Base-by-base conservation (phyloP, 352 stramenopile species). In the Phytophthora capsici region DNA sequence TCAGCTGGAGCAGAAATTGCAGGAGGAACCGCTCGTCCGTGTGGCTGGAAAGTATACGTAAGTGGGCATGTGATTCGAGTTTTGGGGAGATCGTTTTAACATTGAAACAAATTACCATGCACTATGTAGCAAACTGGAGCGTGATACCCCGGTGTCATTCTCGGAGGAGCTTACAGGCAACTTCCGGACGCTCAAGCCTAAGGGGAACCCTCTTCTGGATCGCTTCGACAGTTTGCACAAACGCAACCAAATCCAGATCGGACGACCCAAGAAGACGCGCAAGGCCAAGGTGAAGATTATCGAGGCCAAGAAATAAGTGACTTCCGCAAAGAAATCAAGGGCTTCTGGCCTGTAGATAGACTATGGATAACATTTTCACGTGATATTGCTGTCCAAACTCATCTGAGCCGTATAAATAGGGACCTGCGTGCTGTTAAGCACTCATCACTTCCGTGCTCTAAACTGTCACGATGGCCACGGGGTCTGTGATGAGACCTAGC, bases 171-270 rank as follows among this genome's bases (percentile, higher is more conserved):
- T 95, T 38, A 91, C 77, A 44, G 88, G 88, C 50, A 93, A 83
- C 58, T 74, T 94, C 51, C 86, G 88, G 36, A 84, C 78, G 28
- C 71, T 94, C 12, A 90, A 90, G 58, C 88, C 85, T 13, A 95
- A 94, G 77, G 85, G 86, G 49, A 78, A 90, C 56, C 81, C 85
- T 37, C 68, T 95, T 17, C 68, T 93, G 43, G 88, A 95, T 56
- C 85, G 88, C 28, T 94, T 89, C 64, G 88, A 95, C 68, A 93
- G 82, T 75, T 63, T 95, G 48, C 88, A 93, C 82, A 92, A 93
- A 76, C 86, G 88, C 57, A 95, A 94, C 69, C 76, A 89, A 82
- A 90, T 95, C 56, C 71, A 91, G 43, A 78, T 91, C 56, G 88
- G 86, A 32, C 69, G 80, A 30, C 78, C 80, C n/a, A 77, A 72